A percentile compares a stretch with the other conserved stretches of the same genome.
These are phyloP conservation scores for Barnettozyma sp. DNA, from an alignment of 805 yeast genomes.

Conservation along the genomic window DNA sequence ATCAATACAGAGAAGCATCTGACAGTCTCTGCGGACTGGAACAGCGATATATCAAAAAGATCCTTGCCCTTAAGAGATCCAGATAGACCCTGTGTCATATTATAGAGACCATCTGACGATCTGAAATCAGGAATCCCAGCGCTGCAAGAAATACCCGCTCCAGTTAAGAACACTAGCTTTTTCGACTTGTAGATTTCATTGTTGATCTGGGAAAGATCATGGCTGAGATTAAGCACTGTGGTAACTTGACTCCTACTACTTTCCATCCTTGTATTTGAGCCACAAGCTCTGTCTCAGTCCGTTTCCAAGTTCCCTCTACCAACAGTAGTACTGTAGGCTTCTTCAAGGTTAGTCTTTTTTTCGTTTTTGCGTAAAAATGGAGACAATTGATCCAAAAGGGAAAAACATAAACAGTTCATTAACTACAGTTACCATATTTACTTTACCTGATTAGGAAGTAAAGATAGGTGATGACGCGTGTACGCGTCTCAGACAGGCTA, in stretches of 20 bases:
- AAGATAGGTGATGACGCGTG: too few species aligned
- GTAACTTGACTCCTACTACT: not conserved
- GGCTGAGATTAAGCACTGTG: not conserved
- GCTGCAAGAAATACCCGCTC: conserved; percentile 95
- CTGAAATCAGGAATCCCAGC: conserved; percentile 98
- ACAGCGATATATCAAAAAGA: conserved; percentile 79
- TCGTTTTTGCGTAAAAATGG: too few species aligned
- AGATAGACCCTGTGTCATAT: conserved; percentile 28
- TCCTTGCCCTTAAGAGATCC: conserved; percentile 79
- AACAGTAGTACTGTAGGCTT: too few species aligned
- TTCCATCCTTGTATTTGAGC: not conserved
- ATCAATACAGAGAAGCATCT: conserved; percentile 81
- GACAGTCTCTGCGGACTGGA: conserved; percentile 59
- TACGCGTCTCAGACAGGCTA: too few species aligned
- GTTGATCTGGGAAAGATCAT: conserved; percentile 10
- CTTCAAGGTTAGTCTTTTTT: too few species aligned
- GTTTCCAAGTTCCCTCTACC: too few species aligned
- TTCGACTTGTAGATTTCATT: conserved; percentile 28
- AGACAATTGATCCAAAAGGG: too few species aligned
- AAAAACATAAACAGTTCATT: too few species aligned
- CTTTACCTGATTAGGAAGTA: too few species aligned
- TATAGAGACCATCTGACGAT: conserved; percentile 76
- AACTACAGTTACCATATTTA: too few species aligned
- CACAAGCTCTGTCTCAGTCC: too few species aligned
- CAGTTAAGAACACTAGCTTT: conserved; percentile 68